These are phyloP conservation scores for Huntiella decipiens DNA, from an alignment of 2,329 filamentous ascomycete genomes.

Conservation along the genomic window DNA sequence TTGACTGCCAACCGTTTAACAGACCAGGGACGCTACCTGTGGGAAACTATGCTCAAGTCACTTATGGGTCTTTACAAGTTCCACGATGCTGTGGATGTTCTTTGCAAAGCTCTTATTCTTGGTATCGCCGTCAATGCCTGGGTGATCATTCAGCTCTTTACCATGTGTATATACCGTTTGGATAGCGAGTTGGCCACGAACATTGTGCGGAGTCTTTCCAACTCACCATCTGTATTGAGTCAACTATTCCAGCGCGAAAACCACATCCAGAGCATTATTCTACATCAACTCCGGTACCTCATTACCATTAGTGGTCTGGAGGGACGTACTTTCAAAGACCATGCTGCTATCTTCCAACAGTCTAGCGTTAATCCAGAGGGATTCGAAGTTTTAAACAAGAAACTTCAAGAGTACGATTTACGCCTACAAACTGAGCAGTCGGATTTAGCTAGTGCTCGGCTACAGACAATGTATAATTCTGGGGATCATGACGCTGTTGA, in stretches of 20 bases:
- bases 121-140: conserved; percentile 18
- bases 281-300: conserved; percentile 12
- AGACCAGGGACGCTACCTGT: conserved; percentile 15
- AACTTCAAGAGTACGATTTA: conserved; percentile 1
- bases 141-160: conserved; percentile 22
- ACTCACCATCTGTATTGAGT: conserved; percentile 3
- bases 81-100: conserved; percentile 24
- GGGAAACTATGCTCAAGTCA: conserved; percentile 28
- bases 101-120: conserved; percentile 22
- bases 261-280: conserved; percentile 7
- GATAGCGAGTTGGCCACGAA: conserved; percentile 16
- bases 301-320: conserved; percentile 8
- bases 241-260: conserved; percentile 5
- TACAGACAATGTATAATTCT: not conserved
- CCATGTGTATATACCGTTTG: conserved; percentile 23
- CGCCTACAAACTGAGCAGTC: conserved; percentile 8
- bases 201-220: conserved; percentile 8
- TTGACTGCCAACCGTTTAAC: conserved; percentile 1
- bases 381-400: conserved; percentile 3
- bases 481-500: not conserved
- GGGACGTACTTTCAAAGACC: not conserved
- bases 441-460: not conserved
- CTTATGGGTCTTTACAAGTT: conserved; percentile 29
- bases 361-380: conserved; percentile 2
- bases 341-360: not conserved